Conservation (phyloP, 805 yeast genomes). For the Priceomyces melissophilus region DNA sequence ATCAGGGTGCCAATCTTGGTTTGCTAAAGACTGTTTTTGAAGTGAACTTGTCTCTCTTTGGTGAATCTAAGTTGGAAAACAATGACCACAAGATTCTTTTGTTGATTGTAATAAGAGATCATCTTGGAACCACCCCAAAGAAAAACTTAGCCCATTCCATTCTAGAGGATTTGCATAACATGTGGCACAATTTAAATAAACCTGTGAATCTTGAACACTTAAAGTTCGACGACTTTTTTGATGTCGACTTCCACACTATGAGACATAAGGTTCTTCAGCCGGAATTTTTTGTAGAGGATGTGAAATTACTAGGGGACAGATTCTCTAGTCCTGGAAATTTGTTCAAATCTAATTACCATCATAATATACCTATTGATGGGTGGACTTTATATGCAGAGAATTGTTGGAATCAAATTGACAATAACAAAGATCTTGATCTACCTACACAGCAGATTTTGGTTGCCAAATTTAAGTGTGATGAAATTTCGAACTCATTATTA, state of each 20-base stretch:
- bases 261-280: slow-evolving; percentile 83
- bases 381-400: slow-evolving; percentile 90
- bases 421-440: slow-evolving; percentile 88
- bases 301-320: slow-evolving; percentile 59
- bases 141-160: slow-evolving; percentile 67
- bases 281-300: slow-evolving; percentile 62
- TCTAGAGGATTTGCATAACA: slow-evolving; percentile 62
- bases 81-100: slow-evolving; percentile 59
- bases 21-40: slow-evolving; percentile 92
- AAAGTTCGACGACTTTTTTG: slow-evolving; percentile 73
- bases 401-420: slow-evolving; percentile 92
- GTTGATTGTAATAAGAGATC: slow-evolving; percentile 89
- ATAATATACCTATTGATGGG: slow-evolving; percentile 88
- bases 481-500: slow-evolving; percentile 51
- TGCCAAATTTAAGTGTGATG: slow-evolving; percentile 92
- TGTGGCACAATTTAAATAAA: slow-evolving; percentile 77
- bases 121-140: slow-evolving; percentile 82
- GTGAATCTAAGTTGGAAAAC: slow-evolving; percentile 41
- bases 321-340: slow-evolving; percentile 44
- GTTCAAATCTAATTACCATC: slow-evolving; percentile 72
- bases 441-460: slow-evolving; percentile 96
- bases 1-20: slow-evolving; percentile 98
- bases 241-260: slow-evolving; percentile 73
- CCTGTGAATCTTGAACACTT: slow-evolving; percentile 61
- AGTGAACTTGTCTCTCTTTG: slow-evolving; percentile 84